phyloP scores from a whole-genome alignment of 164 flowering plant genomes.

The Taxillus chinensis region DNA sequence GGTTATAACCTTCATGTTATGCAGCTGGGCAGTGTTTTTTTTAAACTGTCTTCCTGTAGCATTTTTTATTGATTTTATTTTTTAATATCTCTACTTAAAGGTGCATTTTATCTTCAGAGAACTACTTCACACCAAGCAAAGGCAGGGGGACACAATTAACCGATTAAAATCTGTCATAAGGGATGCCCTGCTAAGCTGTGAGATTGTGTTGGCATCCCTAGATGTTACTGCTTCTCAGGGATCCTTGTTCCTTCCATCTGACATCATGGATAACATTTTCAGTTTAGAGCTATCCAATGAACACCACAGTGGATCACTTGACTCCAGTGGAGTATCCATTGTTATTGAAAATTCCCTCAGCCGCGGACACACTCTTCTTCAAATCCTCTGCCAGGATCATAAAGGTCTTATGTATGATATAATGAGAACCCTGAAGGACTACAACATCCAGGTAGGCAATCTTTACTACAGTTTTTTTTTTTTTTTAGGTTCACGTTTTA shows the following conservation, averaged over 20 bases:
- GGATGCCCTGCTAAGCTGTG: slow-evolving; percentile 3
- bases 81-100: background rate
- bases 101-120: background rate
- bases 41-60: too few species aligned
- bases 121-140: background rate
- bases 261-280: background rate
- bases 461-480: background rate
- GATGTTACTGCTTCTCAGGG: background rate
- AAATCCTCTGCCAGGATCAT: background rate
- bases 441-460: slow-evolving; percentile 1
- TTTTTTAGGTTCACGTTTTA: background rate
- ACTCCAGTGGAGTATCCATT: background rate
- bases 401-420: slow-evolving; percentile 2
- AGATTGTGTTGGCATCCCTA: background rate
- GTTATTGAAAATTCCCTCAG: slow-evolving; percentile 1
- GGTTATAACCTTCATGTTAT: too few species aligned
- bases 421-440: slow-evolving; percentile 1
- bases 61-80: too few species aligned
- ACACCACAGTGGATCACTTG: background rate
- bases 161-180: background rate
- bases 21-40: too few species aligned
- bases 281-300: background rate
- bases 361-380: background rate
- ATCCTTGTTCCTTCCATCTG: background rate
- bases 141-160: background rate